Conservation (phyloP, 164 flowering plant genomes). For the Chloranthus sessilifolius region DNA sequence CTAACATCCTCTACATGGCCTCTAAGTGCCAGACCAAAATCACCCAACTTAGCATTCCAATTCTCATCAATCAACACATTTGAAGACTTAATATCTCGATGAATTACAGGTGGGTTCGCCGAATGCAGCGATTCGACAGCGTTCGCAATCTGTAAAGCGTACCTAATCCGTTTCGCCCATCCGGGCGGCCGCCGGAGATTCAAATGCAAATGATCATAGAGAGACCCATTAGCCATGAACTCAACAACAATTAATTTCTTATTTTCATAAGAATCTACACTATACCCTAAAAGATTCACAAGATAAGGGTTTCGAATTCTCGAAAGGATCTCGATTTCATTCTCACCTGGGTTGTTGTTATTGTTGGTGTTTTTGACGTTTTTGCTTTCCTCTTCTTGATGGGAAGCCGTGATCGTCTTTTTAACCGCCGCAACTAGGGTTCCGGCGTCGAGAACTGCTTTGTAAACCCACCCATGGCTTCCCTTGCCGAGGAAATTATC, state of each 20-base stretch:
- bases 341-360: conserved; percentile 35
- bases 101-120: conserved; percentile 79
- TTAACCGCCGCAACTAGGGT: conserved; percentile 68
- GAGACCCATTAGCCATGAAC: conserved; percentile 78
- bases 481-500: conserved; percentile 73
- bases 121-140: conserved; percentile 62
- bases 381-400: background rate
- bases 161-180: conserved; percentile 52
- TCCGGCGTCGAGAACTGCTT: conserved; percentile 48
- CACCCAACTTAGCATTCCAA: conserved; percentile 60
- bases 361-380: background rate
- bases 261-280: conserved; percentile 19
- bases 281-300: conserved; percentile 70
- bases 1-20: conserved; percentile 65
- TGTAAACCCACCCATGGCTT: conserved; percentile 81
- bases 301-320: conserved; percentile 37
- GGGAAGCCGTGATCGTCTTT: conserved; percentile 4
- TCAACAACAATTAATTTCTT: conserved; percentile 58
- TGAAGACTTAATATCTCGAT: conserved; percentile 83
- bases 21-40: conserved; percentile 77
- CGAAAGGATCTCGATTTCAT: conserved; percentile 78
- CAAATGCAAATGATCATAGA: conserved; percentile 60
- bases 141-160: conserved; percentile 52
- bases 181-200: conserved; percentile 36
- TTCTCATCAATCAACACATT: conserved; percentile 62